phyloP scores from a whole-genome alignment of 2,329 filamentous ascomycete species.

The Leptographium lundbergii region DNA sequence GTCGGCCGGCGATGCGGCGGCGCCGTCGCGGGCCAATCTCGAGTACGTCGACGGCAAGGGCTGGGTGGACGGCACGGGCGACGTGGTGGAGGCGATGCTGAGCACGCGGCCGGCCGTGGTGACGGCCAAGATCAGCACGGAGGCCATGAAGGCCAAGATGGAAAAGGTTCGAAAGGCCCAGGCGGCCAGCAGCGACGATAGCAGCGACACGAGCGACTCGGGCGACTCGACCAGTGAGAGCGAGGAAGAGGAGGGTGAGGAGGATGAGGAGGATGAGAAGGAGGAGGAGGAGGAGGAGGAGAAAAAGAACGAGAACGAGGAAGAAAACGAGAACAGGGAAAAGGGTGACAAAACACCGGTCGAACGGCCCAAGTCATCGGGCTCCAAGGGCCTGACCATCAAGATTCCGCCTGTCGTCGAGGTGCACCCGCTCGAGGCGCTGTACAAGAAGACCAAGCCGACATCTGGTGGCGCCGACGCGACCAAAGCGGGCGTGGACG shows the following conservation, averaged over 20 bases:
- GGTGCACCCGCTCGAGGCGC: constrained; percentile 78
- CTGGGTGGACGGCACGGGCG: constrained; percentile 73
- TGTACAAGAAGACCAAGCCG: constrained; percentile 65
- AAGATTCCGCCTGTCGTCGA: constrained; percentile 35
- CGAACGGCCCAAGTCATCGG: constrained; percentile 34
- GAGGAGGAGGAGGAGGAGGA: constrained; percentile 10
- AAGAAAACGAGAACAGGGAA: constrained; percentile 2
- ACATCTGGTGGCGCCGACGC: constrained; percentile 14
- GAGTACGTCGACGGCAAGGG: constrained; percentile 75
- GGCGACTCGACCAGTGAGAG: constrained; percentile 11
- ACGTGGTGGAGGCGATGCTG: constrained; percentile 52
- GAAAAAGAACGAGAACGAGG: neutral
- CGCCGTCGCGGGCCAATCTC: constrained; percentile 24
- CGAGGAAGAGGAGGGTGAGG: constrained; percentile 8
- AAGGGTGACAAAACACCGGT: too few species aligned
- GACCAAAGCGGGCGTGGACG: neutral
- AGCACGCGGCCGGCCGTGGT: constrained; percentile 15
- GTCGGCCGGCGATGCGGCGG: constrained; percentile 29
- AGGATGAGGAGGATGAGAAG: neutral
- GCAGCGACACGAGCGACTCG: neutral
- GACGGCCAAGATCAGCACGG: neutral
- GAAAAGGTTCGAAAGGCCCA: neutral
- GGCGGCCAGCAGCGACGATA: neutral
- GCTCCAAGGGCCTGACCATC: constrained; percentile 39
- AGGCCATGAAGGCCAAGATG: neutral